These are phyloP conservation scores for Thozetella sp. DNA, from an alignment of 495 filamentous ascomycete genomes.

Conservation along the genomic window DNA sequence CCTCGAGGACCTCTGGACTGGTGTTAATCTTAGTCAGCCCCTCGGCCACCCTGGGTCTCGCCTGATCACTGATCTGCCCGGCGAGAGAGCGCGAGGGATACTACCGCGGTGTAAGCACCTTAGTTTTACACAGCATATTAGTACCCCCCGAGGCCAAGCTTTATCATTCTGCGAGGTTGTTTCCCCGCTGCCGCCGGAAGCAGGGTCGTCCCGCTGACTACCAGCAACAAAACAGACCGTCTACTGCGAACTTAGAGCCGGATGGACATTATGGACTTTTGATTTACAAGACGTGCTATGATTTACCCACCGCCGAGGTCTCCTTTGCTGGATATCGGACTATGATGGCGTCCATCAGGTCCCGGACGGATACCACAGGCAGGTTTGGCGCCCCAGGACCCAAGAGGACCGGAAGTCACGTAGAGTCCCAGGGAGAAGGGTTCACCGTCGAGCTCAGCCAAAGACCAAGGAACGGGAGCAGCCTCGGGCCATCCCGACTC, in stretches of 20 bases:
- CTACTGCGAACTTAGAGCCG: constrained; percentile 6
- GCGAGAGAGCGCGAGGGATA: constrained; percentile 7
- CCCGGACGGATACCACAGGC: constrained; percentile 15
- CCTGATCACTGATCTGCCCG: neutral
- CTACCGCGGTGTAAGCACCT: constrained; percentile 16
- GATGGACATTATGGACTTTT: constrained; percentile 11
- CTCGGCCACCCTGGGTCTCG: constrained; percentile 8
- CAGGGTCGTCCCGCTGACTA: constrained; percentile 18
- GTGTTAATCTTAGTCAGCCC: constrained; percentile 5
- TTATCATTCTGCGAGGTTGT: constrained; percentile 17
- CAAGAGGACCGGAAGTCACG: constrained; percentile 9
- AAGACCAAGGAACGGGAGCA: constrained; percentile 14
- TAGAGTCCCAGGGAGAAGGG: constrained; percentile 13
- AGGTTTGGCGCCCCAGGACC: constrained; percentile 16
- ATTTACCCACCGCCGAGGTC: constrained; percentile 11
- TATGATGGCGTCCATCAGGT: constrained; percentile 29
- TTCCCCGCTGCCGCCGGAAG: constrained; percentile 16
- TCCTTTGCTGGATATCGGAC: constrained; percentile 17
- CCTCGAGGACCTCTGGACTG: constrained; percentile 5
- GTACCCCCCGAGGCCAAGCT: constrained; percentile 5
- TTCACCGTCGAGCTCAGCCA: constrained; percentile 13
- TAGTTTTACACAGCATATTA: constrained; percentile 15
- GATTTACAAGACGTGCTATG: constrained; percentile 23
- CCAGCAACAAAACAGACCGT: constrained; percentile 4
- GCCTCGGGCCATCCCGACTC: constrained; percentile 19